phyloP scores from a whole-genome alignment of 768 basidiomycete species.

The Nidula microcarpa region DNA sequence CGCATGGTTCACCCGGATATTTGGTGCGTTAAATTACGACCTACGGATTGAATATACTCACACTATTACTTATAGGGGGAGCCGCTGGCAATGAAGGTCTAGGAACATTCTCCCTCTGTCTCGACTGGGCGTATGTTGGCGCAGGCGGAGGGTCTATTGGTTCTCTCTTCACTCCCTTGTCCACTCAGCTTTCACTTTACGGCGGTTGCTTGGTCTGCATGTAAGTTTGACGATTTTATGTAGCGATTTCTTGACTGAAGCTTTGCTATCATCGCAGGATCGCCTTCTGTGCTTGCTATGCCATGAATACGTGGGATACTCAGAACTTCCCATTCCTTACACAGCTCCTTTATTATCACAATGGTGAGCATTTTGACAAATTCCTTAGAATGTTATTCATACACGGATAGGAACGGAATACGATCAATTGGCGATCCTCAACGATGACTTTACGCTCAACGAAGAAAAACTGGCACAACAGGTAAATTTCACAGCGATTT shows the following conservation, averaged over 20 bases:
- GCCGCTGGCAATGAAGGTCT: slow-evolving; percentile 53
- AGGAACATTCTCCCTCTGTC: slow-evolving; percentile 46
- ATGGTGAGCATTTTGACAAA: slow-evolving; percentile 24
- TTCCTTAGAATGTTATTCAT: background rate
- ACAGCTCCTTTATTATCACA: slow-evolving; percentile 44
- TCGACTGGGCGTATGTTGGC: slow-evolving; percentile 53
- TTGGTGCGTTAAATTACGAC: slow-evolving; percentile 21
- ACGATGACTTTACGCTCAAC: slow-evolving; percentile 44
- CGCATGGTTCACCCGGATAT: slow-evolving; percentile 38
- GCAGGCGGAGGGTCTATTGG: slow-evolving; percentile 29
- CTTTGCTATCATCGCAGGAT: slow-evolving; percentile 16
- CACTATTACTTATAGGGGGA: slow-evolving; percentile 23
- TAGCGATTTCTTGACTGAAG: background rate
- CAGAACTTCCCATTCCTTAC: slow-evolving; percentile 55
- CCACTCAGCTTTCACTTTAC: slow-evolving; percentile 40
- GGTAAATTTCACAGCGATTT: slow-evolving; percentile 6
- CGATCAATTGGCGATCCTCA: slow-evolving; percentile 47
- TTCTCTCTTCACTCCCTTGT: slow-evolving; percentile 39
- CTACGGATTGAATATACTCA: background rate
- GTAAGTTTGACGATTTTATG: slow-evolving; percentile 15
- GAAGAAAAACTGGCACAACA: slow-evolving; percentile 35
- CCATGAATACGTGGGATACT: slow-evolving; percentile 49
- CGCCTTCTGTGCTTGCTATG: slow-evolving; percentile 36
- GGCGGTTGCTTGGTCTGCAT: slow-evolving; percentile 43
- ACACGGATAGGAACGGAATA: slow-evolving; percentile 38